Conservation (phyloP, 768 basidiomycete genomes). For the Phallus indusiatus region DNA sequence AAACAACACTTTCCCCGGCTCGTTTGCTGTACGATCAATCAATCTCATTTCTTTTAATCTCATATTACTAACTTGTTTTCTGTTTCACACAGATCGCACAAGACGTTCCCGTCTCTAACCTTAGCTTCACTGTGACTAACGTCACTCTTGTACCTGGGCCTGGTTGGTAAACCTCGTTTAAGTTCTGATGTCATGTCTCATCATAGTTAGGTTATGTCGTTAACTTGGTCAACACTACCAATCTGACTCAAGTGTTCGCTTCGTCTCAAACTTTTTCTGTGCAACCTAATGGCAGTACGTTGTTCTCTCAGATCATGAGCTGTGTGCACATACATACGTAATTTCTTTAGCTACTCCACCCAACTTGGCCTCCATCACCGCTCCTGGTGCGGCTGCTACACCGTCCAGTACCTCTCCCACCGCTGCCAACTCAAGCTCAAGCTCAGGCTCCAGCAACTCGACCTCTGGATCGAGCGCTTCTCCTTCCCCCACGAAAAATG, state of each 20-base stretch:
- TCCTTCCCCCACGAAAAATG: background rate
- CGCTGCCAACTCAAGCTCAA: background rate
- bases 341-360: constrained; percentile 2
- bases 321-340: background rate
- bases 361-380: background rate
- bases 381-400: constrained; percentile 6
- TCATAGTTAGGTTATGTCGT: constrained; percentile 22
- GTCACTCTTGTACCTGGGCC: constrained; percentile 21
- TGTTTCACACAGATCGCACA: constrained; percentile 18
- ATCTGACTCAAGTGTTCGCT: constrained; percentile 45
- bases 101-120: constrained; percentile 20
- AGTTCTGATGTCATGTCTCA: background rate
- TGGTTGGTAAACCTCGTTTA: background rate
- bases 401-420: constrained; percentile 6
- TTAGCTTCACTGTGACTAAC: constrained; percentile 20
- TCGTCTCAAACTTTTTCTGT: constrained; percentile 49
- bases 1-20: constrained; percentile 25
- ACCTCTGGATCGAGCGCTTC: background rate
- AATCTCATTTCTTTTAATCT: background rate
- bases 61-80: background rate
- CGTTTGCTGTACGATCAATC: constrained; percentile 18
- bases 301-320: constrained; percentile 14
- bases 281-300: constrained; percentile 44
- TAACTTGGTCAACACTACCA: constrained; percentile 25
- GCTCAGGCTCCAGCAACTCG: background rate